Conservation (phyloP, 148 eudicot species). For the Rhododendron griersonianum region DNA sequence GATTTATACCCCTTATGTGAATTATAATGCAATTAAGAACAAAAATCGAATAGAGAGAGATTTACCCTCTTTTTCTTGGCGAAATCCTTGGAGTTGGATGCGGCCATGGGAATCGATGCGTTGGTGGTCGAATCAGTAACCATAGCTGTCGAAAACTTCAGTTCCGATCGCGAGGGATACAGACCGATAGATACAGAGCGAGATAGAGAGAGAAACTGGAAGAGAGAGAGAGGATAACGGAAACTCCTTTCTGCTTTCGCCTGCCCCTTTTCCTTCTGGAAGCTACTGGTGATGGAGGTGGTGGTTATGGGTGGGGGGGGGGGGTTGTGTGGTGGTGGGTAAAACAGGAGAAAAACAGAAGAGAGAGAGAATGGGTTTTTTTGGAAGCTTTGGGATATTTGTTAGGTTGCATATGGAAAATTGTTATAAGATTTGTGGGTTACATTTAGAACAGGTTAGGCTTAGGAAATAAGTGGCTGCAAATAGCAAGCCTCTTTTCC, state of each 20-base stretch:
- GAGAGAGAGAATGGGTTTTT: no score
- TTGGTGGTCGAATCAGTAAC: conserved; percentile 65
- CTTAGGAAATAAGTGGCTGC: no score
- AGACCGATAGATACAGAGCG: background rate
- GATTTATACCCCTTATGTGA: no score
- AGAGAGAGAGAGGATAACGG: conserved; percentile 43
- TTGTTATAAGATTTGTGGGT: no score
- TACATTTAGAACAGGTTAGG: no score
- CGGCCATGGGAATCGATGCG: conserved; percentile 58
- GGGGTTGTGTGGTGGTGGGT: no score
- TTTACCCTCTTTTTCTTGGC: conserved; percentile 81
- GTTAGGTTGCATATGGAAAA: no score
- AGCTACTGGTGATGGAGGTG: no score
- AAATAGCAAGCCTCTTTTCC: no score
- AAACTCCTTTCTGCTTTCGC: conserved; percentile 48
- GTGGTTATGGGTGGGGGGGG: no score
- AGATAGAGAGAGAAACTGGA: conserved; percentile 14
- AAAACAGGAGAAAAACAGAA: no score
- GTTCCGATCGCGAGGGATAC: conserved; percentile 5
- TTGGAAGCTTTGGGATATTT: no score
- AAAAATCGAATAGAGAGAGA: background rate
- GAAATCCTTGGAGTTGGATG: conserved; percentile 52
- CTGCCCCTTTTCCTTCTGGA: background rate
- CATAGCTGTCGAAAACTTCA: conserved; percentile 44
- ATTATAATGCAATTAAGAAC: background rate